phyloP scores from a whole-genome alignment of 352 stramenopile genomes.

The Phytophthora gonapodyides region DNA sequence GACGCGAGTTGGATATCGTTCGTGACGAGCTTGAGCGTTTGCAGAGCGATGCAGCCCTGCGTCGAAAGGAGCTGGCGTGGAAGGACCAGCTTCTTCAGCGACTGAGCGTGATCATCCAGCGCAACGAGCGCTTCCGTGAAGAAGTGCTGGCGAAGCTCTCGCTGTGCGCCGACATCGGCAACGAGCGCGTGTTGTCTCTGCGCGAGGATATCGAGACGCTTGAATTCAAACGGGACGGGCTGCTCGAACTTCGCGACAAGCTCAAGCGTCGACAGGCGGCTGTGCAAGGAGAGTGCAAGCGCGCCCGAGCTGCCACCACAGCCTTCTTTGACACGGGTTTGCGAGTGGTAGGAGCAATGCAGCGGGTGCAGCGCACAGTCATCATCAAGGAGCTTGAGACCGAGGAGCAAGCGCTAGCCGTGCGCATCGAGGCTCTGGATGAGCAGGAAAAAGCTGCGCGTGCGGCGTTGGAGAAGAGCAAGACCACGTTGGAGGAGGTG shows the following conservation, averaged over 20 bases:
- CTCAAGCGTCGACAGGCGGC: conserved; percentile 30
- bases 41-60: conserved; percentile 45
- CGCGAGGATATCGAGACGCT: conserved; percentile 63
- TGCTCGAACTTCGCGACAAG: conserved; percentile 36
- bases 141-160: conserved; percentile 51
- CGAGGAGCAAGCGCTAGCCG: conserved; percentile 30
- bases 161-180: conserved; percentile 46
- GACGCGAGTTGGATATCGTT: conserved; percentile 47
- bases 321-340: conserved; percentile 67
- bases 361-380: conserved; percentile 54
- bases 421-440: conserved; percentile 38
- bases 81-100: conserved; percentile 72
- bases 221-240: conserved; percentile 41
- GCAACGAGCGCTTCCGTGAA: conserved; percentile 62
- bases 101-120: conserved; percentile 68
- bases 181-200: conserved; percentile 59
- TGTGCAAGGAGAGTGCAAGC: conserved; percentile 43
- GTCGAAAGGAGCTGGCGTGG: conserved; percentile 52
- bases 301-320: conserved; percentile 39
- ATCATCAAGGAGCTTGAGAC: conserved; percentile 48
- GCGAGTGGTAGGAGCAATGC: conserved; percentile 54
- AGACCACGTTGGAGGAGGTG: conserved; percentile 41
- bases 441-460: conserved; percentile 23
- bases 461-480: conserved; percentile 24
- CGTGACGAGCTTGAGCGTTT: conserved; percentile 48